Base-by-base conservation (phyloP, 2,329 filamentous ascomycete species). In the Diaporthe australafricana region DNA sequence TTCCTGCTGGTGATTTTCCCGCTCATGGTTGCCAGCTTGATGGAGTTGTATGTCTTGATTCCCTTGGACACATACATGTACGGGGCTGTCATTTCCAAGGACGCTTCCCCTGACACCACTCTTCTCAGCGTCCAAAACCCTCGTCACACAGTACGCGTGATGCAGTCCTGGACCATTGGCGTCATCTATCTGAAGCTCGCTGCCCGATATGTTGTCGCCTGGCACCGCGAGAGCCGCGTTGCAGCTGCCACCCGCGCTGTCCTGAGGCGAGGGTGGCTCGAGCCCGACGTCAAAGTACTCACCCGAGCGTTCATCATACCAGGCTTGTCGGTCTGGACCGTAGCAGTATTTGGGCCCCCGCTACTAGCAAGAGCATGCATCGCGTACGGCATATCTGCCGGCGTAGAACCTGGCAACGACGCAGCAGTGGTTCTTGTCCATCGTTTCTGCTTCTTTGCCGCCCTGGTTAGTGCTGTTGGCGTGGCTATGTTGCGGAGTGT, bases 151-250 rank as follows among this genome's bases (percentile, higher is more conserved):
- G 90, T 98, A 52, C 93, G 97, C 74, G 87, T 98, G 73, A 92
- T 98, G 52, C 96, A 98, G 79, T 92, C 95, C 71, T 99, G 96
- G 95, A 97, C 95, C 0, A 86, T 99, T 1, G 96, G 96, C 5
- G 88, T 99, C 27, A 87, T 99, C 3, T 98, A 98, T 80, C 88
- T 97, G 38, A 95, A 97, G 75, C 90, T 98, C 77, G 89, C 89
- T 0, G 88, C 90, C 20, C 91, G 93, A 48, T 83, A 94, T 77
- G 86, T 95, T 32, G 86, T 92, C 27, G 85, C 92, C 16, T 88
- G 92, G 77, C 88, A 94, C 74, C 89, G 90, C 11, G 87, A 90
- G 12, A 92, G 92, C 12, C 91, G 93, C 5, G 88, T 93, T 0
- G 92, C 94, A 0, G 87, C 90, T 65, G 94, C 95, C 0, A 89